Evolutionary conservation across 371 early-diverging fungal genomes (phyloP), one percentile per base, ranked within the genome.

Genomic region (Funneliformis caledonium): DNA sequence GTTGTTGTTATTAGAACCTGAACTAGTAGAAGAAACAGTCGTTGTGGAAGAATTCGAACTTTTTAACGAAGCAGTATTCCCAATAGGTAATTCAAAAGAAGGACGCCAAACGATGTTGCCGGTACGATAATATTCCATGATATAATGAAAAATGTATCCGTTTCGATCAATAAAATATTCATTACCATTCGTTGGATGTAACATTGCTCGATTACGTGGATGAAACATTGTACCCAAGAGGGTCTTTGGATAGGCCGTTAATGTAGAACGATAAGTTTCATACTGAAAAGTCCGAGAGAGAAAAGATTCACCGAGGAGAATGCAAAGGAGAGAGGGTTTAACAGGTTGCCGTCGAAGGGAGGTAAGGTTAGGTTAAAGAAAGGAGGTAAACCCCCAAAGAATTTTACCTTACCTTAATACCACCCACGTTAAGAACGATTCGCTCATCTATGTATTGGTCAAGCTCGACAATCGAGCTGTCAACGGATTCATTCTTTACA

Each of bases 201-300:
- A n/a, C 61, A 75, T 59, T 61, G 22, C 61, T 48, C n/a, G 19
- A 60, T 75, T 75, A 4, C 76, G 11, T 37, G 59, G 59, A 42
- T 75, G 76, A 60, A 75, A 75, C 76, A 75, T 75, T 72, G 72
- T 72, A 47, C 76, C 76, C 8, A 75, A 60, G 19, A 75, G 16
- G 2, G 76, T 75, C 42, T 42, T 45, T 42, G 76, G 61, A 60
- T 75, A 22, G 22, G 76, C 60, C 42, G 76, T 75, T 43, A 75
- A 60, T 1, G 76, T 75, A 16, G 76, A 60, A 19, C 76, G 59
- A 62, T 60, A 75, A 22, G 76, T 75, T 43, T 75, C 76, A 60
- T 61, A 75, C 76, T 75, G 22, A 50, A 31, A 52, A 50, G 50
- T 22, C 3, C 7, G 50, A 48, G 16, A 4, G 47, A 22, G 2